Evolutionary conservation across 2,329 filamentous ascomycete genomes (phyloP).

Genomic region (Botrytis squamosa): DNA sequence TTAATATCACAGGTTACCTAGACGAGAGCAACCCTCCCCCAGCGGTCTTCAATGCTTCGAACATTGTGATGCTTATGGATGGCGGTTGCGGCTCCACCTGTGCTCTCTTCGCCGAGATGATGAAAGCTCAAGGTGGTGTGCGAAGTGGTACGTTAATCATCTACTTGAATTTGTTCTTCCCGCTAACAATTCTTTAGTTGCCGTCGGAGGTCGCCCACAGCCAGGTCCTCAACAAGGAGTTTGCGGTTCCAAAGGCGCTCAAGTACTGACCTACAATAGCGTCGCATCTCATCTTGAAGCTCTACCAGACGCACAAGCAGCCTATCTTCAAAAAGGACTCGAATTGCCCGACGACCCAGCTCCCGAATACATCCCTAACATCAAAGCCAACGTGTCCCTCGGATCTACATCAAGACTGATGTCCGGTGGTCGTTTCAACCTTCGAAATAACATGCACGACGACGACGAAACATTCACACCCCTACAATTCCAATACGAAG

Average conservation of each 20-base stretch:
- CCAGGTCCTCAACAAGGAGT: conserved; percentile 57
- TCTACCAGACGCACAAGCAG: not conserved
- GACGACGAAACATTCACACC: conserved; percentile 41
- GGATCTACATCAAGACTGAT: not conserved
- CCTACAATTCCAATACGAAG: conserved; percentile 60
- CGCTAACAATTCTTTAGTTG: conserved; percentile 46
- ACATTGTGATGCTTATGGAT: conserved; percentile 39
- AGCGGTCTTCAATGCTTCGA: conserved; percentile 46
- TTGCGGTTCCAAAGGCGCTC: conserved; percentile 60
- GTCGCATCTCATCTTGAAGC: not conserved
- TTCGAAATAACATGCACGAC: conserved; percentile 36
- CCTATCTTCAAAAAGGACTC: not conserved
- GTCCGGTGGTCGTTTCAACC: conserved; percentile 30
- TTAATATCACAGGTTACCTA: conserved; percentile 39
- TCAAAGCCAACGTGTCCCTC: not conserved
- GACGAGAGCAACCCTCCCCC: conserved; percentile 29
- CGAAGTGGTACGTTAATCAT: conserved; percentile 9
- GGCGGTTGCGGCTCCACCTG: conserved; percentile 62
- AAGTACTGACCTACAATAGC: conserved; percentile 27
- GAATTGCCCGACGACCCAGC: conserved; percentile 27
- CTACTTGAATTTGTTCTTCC: not conserved
- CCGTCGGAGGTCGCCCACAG: conserved; percentile 54
- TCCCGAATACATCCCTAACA: conserved; percentile 42
- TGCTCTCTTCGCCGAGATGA: conserved; percentile 55
- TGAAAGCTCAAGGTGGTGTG: conserved; percentile 45